phyloP scores from a whole-genome alignment of 2,329 filamentous ascomycete genomes.

The Malbranchea zuffiana region DNA sequence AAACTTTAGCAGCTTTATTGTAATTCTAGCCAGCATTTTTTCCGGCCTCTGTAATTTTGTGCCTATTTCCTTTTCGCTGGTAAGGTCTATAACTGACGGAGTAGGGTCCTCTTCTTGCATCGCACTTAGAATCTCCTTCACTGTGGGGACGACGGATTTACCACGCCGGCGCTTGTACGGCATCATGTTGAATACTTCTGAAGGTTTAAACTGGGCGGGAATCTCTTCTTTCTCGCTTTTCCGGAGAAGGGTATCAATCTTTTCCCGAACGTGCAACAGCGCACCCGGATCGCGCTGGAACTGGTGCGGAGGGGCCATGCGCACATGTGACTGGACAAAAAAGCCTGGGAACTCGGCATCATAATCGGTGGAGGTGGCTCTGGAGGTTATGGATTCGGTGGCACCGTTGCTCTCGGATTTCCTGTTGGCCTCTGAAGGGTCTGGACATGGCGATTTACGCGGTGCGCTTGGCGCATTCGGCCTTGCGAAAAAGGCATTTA shows the following conservation, averaged over 20 bases:
- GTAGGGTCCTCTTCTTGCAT: conserved; percentile 39
- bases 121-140: conserved; percentile 51
- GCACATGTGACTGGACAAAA: conserved; percentile 62
- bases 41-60: conserved; percentile 25
- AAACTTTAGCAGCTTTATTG: conserved; percentile 50
- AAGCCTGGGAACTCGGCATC: conserved; percentile 69
- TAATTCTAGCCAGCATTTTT: conserved; percentile 38
- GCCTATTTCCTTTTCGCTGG: conserved; percentile 22
- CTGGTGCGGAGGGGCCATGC: conserved; percentile 49
- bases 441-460: neutral
- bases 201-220: conserved; percentile 20
- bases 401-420: conserved; percentile 14
- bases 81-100: conserved; percentile 26
- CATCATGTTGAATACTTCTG: conserved; percentile 30
- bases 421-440: conserved; percentile 10
- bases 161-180: conserved; percentile 27
- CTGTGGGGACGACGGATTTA: conserved; percentile 30
- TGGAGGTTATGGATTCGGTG: conserved; percentile 14
- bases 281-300: conserved; percentile 51
- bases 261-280: conserved; percentile 42
- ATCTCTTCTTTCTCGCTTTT: conserved; percentile 9
- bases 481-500: conserved; percentile 42
- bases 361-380: conserved; percentile 45
- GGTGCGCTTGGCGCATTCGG: conserved; percentile 23
- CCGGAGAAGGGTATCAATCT: conserved; percentile 34